Conservation (phyloP, 2,329 filamentous ascomycete genomes). For the Trichoderma sp. region DNA sequence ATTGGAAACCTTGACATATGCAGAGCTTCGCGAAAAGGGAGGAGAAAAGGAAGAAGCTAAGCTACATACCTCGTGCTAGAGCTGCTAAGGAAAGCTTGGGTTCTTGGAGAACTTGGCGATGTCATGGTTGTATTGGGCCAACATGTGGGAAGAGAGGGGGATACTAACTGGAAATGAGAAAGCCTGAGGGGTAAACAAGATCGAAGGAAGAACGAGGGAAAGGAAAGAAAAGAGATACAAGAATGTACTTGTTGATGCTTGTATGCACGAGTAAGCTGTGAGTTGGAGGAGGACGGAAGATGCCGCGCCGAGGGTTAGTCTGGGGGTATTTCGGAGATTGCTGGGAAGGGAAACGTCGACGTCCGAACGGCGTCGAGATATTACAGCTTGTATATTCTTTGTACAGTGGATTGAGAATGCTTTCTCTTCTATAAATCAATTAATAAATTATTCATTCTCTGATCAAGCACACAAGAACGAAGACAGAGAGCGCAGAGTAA, state of each 20-base stretch:
- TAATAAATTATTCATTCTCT: background rate
- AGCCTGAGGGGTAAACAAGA: background rate
- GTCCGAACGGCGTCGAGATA: no score
- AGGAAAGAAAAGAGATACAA: background rate
- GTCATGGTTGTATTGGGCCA: background rate
- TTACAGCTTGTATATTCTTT: no score
- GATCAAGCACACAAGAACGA: no score
- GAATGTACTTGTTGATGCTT: background rate
- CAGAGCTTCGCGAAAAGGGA: background rate
- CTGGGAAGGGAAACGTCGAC: background rate
- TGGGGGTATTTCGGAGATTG: background rate
- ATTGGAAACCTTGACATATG: background rate
- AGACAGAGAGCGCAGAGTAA: background rate
- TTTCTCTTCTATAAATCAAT: background rate
- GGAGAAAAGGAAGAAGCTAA: background rate
- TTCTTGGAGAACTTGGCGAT: background rate
- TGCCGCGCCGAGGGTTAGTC: background rate
- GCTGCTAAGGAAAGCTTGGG: background rate
- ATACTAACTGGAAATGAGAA: background rate
- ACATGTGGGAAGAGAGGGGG: background rate
- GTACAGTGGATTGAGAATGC: background rate
- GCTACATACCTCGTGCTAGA: background rate
- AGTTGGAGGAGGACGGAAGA: background rate
- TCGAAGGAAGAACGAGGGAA: background rate
- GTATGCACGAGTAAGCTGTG: background rate